phyloP scores from a whole-genome alignment of 2,329 filamentous ascomycete genomes.

The Trichoderma asperellum region DNA sequence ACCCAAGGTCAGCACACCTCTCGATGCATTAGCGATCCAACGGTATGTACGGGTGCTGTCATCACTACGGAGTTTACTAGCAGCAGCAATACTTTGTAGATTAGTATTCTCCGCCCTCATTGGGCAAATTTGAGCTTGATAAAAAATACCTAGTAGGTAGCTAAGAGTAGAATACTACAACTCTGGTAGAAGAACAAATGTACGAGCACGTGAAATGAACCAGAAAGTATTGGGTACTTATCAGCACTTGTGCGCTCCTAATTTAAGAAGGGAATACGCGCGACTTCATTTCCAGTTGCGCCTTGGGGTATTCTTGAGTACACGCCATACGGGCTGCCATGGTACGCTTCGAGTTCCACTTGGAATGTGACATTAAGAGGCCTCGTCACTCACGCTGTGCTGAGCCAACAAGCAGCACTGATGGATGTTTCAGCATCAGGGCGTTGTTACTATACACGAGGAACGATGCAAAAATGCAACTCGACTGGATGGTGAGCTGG shows the following conservation, averaged over 20 bases:
- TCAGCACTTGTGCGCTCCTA: background rate
- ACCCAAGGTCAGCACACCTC: conserved; percentile 13
- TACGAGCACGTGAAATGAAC: conserved; percentile 1
- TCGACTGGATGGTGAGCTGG: background rate
- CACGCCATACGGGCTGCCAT: background rate
- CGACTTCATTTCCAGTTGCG: background rate
- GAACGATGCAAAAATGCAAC: background rate
- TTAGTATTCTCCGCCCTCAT: background rate
- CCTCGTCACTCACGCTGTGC: background rate
- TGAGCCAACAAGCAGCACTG: background rate
- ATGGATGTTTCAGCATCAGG: background rate
- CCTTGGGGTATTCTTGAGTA: background rate
- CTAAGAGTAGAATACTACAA: background rate
- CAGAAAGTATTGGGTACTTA: background rate
- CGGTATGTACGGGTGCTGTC: background rate
- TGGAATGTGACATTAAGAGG: conserved; percentile 2
- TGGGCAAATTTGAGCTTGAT: background rate
- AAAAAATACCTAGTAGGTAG: background rate
- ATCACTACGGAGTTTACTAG: background rate
- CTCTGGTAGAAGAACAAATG: background rate
- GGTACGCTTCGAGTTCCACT: conserved; percentile 14
- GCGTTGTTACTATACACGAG: background rate
- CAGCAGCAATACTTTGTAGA: background rate
- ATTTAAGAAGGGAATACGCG: background rate
- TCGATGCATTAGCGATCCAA: background rate